These are phyloP conservation scores for Clarireedia homoeocarpa DNA, from an alignment of 2,329 filamentous ascomycete species.

Conservation along the genomic window DNA sequence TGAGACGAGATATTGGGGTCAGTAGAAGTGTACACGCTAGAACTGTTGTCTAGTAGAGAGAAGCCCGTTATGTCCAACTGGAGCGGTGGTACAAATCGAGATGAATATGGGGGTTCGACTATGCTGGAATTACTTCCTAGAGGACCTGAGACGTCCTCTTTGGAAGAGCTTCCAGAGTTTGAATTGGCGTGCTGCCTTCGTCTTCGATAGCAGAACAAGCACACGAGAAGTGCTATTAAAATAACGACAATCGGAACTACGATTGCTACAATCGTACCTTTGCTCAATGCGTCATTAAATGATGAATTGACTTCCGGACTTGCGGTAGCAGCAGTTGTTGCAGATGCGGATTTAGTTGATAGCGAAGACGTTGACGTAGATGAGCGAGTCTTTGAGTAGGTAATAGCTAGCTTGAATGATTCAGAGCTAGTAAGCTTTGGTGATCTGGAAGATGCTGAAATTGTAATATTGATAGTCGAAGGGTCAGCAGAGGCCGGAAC, in stretches of 20 bases:
- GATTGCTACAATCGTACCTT: constrained; percentile 19
- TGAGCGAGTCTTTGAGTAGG: not conserved
- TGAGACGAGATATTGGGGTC: not conserved
- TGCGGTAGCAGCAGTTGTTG: constrained; percentile 3
- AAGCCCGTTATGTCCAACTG: constrained; percentile 23
- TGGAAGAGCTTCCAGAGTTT: constrained; percentile 7
- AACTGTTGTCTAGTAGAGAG: constrained; percentile 2
- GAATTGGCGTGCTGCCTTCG: constrained; percentile 13
- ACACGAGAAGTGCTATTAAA: constrained; percentile 15
- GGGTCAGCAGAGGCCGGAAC: constrained; percentile 15
- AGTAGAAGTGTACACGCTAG: constrained; percentile 2
- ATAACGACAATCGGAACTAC: constrained; percentile 16
- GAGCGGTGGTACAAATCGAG: constrained; percentile 14
- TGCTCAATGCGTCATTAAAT: constrained; percentile 9
- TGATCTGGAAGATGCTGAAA: constrained; percentile 21
- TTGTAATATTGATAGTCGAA: constrained; percentile 16
- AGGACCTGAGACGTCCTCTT: constrained; percentile 22
- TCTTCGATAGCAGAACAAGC: constrained; percentile 16
- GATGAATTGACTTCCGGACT: not conserved
- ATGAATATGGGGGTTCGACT: constrained; percentile 11
- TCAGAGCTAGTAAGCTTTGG: constrained; percentile 12
- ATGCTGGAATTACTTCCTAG: constrained; percentile 13
- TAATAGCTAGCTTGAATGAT: constrained; percentile 18
- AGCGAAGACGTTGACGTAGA: not conserved
- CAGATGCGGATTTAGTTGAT: constrained; percentile 6